These are phyloP conservation scores for Pyrus communis DNA, from an alignment of 306 rosid species.

Conservation along the genomic window DNA sequence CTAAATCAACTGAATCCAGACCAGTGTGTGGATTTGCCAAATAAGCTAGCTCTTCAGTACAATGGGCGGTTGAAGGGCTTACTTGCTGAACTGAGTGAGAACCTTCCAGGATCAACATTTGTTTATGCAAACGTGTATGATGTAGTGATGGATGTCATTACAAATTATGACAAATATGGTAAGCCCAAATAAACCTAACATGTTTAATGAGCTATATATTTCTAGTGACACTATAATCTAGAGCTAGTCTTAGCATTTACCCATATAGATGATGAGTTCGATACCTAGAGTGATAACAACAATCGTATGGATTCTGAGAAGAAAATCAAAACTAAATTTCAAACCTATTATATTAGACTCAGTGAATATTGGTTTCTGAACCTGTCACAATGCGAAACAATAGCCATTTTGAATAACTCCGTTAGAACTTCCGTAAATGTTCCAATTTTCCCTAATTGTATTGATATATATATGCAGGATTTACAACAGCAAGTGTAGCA, in stretches of 20 bases:
- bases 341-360: background rate
- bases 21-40: slow-evolving; percentile 81
- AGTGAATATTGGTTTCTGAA: background rate
- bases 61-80: slow-evolving; percentile 70
- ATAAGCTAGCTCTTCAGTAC: slow-evolving; percentile 68
- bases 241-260: too few species aligned
- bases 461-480: slow-evolving; percentile 37
- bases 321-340: background rate
- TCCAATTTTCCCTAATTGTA: background rate
- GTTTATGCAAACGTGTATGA: slow-evolving; percentile 79
- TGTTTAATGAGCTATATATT: too few species aligned
- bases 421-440: background rate
- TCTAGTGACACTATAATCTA: too few species aligned
- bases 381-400: too few species aligned
- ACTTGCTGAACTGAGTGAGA: slow-evolving; percentile 52
- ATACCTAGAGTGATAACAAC: too few species aligned
- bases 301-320: background rate
- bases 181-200: background rate
- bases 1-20: slow-evolving; percentile 63
- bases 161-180: slow-evolving; percentile 62
- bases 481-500: slow-evolving; percentile 64
- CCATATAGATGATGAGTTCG: too few species aligned
- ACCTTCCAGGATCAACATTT: slow-evolving; percentile 69
- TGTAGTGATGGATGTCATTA: slow-evolving; percentile 55
- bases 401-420: too few species aligned